phyloP scores from a whole-genome alignment of 2,329 filamentous ascomycete species.

The Ophiosphaerella narmari region DNA sequence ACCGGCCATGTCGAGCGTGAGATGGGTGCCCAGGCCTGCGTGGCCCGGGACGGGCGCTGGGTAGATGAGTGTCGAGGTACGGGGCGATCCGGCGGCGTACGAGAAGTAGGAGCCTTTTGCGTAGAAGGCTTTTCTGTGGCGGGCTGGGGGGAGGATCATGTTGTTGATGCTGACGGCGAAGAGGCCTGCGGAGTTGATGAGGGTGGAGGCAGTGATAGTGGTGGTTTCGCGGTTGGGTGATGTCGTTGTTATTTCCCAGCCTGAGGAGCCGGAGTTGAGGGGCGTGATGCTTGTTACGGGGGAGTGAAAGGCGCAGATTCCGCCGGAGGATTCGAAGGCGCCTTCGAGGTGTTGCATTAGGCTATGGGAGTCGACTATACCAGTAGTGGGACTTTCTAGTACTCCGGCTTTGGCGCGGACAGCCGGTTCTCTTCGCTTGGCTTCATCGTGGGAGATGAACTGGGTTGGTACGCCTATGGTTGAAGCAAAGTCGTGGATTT shows the following conservation, averaged over 20 bases:
- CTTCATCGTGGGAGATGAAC: conserved; percentile 69
- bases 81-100: conserved; percentile 69
- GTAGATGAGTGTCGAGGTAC: conserved; percentile 77
- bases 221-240: conserved; percentile 49
- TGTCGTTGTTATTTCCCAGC: conserved; percentile 70
- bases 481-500: conserved; percentile 59
- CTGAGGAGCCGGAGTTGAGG: conserved; percentile 57
- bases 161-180: conserved; percentile 78
- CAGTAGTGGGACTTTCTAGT: conserved; percentile 83
- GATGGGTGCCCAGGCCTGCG: conserved; percentile 86
- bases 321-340: conserved; percentile 75
- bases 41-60: conserved; percentile 82
- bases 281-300: conserved; percentile 66
- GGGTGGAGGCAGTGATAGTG: conserved; percentile 71
- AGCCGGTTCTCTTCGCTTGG: conserved; percentile 69
- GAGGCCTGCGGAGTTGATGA: conserved; percentile 87
- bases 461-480: conserved; percentile 69
- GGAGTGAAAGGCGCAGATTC: conserved; percentile 72
- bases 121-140: conserved; percentile 70
- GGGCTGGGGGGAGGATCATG: conserved; percentile 68
- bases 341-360: conserved; percentile 82
- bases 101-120: conserved; percentile 97
- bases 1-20: conserved; percentile 86
- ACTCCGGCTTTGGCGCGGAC: conserved; percentile 74
- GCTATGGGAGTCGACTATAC: conserved; percentile 86